Percentiles rank a stretch among this genome's conserved stretches.
Evolutionary conservation across 2,329 filamentous ascomycete genomes (phyloP).

Genomic region (Cladorrhinum sp.): DNA sequence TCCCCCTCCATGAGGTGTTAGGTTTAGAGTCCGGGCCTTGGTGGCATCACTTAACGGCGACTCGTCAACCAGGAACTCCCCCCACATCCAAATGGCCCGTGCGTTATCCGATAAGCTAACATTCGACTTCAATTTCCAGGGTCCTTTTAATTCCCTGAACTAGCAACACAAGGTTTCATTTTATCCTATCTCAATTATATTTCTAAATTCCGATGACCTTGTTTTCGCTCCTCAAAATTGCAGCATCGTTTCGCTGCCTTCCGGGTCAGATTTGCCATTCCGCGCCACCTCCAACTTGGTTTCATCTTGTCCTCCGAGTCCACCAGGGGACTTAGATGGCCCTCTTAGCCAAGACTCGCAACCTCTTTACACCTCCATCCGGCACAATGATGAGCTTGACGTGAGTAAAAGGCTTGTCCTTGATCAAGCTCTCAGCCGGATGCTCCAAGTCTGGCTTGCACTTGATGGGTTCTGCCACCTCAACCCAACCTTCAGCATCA

Average conservation of each 20-base stretch:
- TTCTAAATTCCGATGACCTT: neutral
- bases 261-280: neutral
- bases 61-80: conserved; percentile 12
- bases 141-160: neutral
- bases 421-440: conserved; percentile 55
- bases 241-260: neutral
- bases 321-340: conserved; percentile 28
- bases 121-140: neutral
- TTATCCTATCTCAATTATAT: neutral
- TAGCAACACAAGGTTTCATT: neutral
- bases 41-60: conserved; percentile 3
- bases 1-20: conserved; percentile 10
- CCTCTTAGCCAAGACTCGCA: conserved; percentile 71
- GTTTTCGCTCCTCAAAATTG: neutral
- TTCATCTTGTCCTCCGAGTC: conserved; percentile 1
- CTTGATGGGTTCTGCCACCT: conserved; percentile 64
- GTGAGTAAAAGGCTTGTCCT: conserved; percentile 67
- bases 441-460: conserved; percentile 73
- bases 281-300: conserved; percentile 1
- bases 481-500: conserved; percentile 60
- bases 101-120: conserved; percentile 8
- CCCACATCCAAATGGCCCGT: conserved; percentile 21
- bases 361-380: conserved; percentile 86
- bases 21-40: conserved; percentile 13
- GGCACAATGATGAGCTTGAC: conserved; percentile 91